These are phyloP conservation scores for Hericium rajendrae DNA, from an alignment of 768 basidiomycete species.

Conservation along the genomic window DNA sequence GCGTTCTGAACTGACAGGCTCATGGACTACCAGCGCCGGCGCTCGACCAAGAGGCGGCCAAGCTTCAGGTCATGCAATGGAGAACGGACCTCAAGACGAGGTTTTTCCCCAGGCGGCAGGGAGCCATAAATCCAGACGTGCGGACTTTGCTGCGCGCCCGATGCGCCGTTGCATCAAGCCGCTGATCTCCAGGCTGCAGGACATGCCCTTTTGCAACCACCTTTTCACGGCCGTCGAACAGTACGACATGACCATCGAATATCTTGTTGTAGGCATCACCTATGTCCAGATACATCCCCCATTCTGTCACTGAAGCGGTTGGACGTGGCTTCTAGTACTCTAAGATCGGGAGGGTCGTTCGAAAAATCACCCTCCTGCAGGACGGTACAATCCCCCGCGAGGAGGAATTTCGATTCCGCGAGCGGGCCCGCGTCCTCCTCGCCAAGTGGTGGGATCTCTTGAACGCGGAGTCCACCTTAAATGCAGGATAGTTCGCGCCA, in stretches of 20 bases:
- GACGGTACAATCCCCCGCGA: slow-evolving; percentile 49
- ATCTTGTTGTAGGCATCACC: slow-evolving; percentile 39
- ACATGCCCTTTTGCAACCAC: slow-evolving; percentile 64
- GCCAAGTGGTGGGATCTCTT: slow-evolving; percentile 57
- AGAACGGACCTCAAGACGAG: slow-evolving; percentile 86
- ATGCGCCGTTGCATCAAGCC: neutral
- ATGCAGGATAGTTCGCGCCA: too few relatives aligned
- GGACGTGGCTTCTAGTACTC: slow-evolving; percentile 43
- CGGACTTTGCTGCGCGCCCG: slow-evolving; percentile 12
- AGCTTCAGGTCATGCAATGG: slow-evolving; percentile 70
- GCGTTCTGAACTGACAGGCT: neutral
- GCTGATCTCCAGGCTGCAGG: slow-evolving; percentile 30
- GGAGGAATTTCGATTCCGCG: slow-evolving; percentile 62
- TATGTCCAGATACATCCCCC: neutral
- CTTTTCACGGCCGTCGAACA: slow-evolving; percentile 70
- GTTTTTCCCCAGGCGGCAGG: slow-evolving; percentile 56
- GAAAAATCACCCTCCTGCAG: slow-evolving; percentile 58
- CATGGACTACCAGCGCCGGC: slow-evolving; percentile 29
- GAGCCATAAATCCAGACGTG: slow-evolving; percentile 55
- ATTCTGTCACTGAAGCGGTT: neutral
- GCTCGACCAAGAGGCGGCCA: slow-evolving; percentile 52
- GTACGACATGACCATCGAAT: slow-evolving; percentile 72
- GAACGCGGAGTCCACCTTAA: slow-evolving; percentile 16
- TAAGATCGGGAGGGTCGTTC: slow-evolving; percentile 83
- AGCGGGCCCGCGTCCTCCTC: slow-evolving; percentile 59